Evolutionary conservation across 192 early-diverging fungal species (phyloP).

Genomic region (Endogone sp.): DNA sequence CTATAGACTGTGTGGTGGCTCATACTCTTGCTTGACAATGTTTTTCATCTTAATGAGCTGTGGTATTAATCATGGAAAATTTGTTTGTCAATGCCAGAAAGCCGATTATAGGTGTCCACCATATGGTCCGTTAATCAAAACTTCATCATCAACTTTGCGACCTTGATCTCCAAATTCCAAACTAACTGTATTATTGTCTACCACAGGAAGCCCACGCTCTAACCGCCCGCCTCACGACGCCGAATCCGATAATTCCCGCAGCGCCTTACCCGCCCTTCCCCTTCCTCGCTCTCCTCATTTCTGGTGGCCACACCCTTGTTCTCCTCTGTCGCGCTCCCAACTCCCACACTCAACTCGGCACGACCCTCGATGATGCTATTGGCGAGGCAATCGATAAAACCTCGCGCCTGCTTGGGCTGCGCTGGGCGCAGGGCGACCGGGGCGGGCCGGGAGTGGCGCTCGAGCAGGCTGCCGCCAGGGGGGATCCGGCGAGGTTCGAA

Average conservation of each 20-base stretch:
- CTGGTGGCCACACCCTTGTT: constrained; percentile 73
- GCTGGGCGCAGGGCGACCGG: constrained; percentile 58
- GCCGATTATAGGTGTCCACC: constrained; percentile 76
- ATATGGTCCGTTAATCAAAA: constrained; percentile 50
- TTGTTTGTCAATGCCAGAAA: constrained; percentile 21
- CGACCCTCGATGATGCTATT: constrained; percentile 70
- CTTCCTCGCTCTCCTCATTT: constrained; percentile 67
- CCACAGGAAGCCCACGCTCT: constrained; percentile 73
- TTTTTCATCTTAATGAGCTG: too few relatives aligned
- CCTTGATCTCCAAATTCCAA: not conserved
- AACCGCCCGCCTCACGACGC: constrained; percentile 61
- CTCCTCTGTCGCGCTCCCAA: constrained; percentile 53
- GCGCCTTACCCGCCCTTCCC: constrained; percentile 52
- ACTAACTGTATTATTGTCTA: not conserved
- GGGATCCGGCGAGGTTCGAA: constrained; percentile 41
- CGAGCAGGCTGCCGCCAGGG: constrained; percentile 51
- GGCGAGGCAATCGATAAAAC: constrained; percentile 81
- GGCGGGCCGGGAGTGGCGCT: constrained; percentile 71
- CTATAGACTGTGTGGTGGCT: too few relatives aligned
- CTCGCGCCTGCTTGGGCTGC: constrained; percentile 58
- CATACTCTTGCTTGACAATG: not conserved
- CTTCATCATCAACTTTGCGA: not conserved
- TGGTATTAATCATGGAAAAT: too few relatives aligned
- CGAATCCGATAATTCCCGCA: constrained; percentile 10
- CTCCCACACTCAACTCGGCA: constrained; percentile 56